Evolutionary conservation across 2,329 filamentous ascomycete species (phyloP).

Genomic region (Fusarium sp.): DNA sequence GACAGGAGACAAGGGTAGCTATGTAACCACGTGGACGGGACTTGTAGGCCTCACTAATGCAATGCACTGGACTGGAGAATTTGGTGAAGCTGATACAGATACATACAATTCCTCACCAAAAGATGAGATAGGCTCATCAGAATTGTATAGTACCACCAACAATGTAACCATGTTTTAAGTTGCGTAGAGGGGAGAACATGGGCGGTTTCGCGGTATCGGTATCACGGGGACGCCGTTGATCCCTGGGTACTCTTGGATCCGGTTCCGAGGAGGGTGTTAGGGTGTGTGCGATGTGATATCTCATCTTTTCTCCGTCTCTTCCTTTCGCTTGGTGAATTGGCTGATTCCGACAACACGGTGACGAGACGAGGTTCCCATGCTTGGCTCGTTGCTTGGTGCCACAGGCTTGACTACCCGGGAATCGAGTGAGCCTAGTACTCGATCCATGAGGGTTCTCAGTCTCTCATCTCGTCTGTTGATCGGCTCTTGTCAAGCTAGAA

Average conservation of each 20-base stretch:
- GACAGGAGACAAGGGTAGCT: slow-evolving; percentile 21
- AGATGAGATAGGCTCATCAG: background rate
- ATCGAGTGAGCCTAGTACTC: background rate
- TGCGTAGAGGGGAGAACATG: slow-evolving; percentile 11
- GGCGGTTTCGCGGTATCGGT: slow-evolving; percentile 2
- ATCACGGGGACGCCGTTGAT: slow-evolving; percentile 18
- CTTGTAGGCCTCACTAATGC: slow-evolving; percentile 1
- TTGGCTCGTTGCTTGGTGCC: background rate
- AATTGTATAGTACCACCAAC: background rate
- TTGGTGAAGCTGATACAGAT: background rate
- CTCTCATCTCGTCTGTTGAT: slow-evolving; percentile 18
- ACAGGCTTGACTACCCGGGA: background rate
- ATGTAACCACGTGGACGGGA: slow-evolving; percentile 18
- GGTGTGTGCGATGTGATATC: background rate
- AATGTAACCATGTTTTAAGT: slow-evolving; percentile 4
- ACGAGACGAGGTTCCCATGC: slow-evolving; percentile 35
- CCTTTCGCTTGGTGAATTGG: slow-evolving; percentile 11
- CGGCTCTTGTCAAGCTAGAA: background rate
- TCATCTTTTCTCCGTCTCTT: slow-evolving; percentile 13
- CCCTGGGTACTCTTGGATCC: slow-evolving; percentile 1
- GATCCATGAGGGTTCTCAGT: background rate
- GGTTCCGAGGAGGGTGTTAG: too few species aligned
- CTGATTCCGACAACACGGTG: slow-evolving; percentile 29
- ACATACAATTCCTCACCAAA: background rate
- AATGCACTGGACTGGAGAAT: background rate